A percentile compares a stretch with the other conserved stretches of the same genome.
Conservation (phyloP, 2,329 filamentous ascomycete species). For the Alternaria novae-zelandiae region DNA sequence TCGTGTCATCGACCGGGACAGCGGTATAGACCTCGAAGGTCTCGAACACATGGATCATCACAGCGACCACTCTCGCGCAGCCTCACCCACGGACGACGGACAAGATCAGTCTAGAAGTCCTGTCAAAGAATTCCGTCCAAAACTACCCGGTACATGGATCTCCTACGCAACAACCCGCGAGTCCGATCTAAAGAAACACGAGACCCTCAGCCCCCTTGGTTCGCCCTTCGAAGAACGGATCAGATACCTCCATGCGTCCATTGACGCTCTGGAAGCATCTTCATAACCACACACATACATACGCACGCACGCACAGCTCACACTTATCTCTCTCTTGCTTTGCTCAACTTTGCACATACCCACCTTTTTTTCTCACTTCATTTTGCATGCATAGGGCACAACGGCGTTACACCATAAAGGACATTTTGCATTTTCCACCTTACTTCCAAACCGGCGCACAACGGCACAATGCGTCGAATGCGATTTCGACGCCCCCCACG, state of each 20-base stretch:
- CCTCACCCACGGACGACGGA: background rate
- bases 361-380: constrained; percentile 2
- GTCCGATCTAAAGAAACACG: background rate
- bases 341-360: constrained; percentile 17
- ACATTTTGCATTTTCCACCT: constrained; percentile 2
- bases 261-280: constrained; percentile 26
- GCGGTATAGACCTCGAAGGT: constrained; percentile 45
- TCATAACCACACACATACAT: constrained; percentile 3
- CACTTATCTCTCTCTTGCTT: constrained; percentile 4
- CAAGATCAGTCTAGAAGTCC: constrained; percentile 5
- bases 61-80: constrained; percentile 5
- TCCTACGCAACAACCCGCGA: constrained; percentile 9
- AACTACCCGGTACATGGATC: constrained; percentile 14
- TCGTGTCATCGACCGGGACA: constrained; percentile 46
- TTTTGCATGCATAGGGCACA: background rate
- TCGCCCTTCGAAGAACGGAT: constrained; percentile 39
- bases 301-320: background rate
- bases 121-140: constrained; percentile 12
- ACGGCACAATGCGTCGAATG: constrained; percentile 38
- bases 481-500: constrained; percentile 41
- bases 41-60: constrained; percentile 26
- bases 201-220: constrained; percentile 30
- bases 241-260: constrained; percentile 29
- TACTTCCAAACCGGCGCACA: constrained; percentile 27
- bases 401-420: constrained; percentile 5